Conservation (phyloP, 169 alveolate genomes). For the Babesia ovis region DNA sequence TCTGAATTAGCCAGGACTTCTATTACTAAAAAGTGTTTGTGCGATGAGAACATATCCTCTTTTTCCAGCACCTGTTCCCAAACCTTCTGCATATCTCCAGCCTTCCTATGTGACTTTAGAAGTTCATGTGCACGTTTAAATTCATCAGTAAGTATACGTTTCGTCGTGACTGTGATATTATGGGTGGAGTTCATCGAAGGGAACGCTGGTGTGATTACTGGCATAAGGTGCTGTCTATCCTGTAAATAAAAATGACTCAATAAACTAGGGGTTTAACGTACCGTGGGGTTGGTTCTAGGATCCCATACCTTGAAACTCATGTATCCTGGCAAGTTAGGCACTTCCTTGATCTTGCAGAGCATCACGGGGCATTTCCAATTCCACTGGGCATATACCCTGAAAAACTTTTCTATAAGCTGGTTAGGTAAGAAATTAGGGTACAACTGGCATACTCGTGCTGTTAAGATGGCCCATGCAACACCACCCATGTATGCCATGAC, state of each 20-base stretch:
- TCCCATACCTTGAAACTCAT: conserved; percentile 91
- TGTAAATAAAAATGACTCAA: conserved; percentile 11
- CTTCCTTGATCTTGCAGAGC: conserved; percentile 85
- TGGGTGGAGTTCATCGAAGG: conserved; percentile 97
- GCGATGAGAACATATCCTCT: conserved; percentile 73
- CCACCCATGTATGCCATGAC: conserved; percentile 98
- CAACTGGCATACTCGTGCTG: conserved; percentile 94
- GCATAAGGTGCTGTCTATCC: conserved; percentile 91
- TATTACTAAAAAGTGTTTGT: conserved; percentile 80
- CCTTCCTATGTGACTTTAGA: conserved; percentile 30
- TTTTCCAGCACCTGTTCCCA: conserved; percentile 79
- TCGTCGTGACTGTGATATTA: conserved; percentile 91
- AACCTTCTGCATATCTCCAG: conserved; percentile 31
- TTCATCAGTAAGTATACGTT: conserved; percentile 91
- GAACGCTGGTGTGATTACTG: conserved; percentile 97
- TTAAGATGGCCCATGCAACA: conserved; percentile 97
- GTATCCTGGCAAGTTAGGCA: conserved; percentile 82
- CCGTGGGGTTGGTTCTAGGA: conserved; percentile 84
- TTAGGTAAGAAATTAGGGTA: conserved; percentile 93
- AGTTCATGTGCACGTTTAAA: conserved; percentile 79
- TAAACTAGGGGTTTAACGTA: conserved; percentile 13
- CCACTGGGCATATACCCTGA: conserved; percentile 88
- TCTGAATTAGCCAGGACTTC: conserved; percentile 79
- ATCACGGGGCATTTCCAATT: conserved; percentile 88
- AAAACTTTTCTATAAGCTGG: conserved; percentile 91